Percentiles rank a stretch among this genome's conserved stretches.
These are phyloP conservation scores for Cordyceps fumosorosea DNA, from an alignment of 2,329 filamentous ascomycete species.

Conservation along the genomic window DNA sequence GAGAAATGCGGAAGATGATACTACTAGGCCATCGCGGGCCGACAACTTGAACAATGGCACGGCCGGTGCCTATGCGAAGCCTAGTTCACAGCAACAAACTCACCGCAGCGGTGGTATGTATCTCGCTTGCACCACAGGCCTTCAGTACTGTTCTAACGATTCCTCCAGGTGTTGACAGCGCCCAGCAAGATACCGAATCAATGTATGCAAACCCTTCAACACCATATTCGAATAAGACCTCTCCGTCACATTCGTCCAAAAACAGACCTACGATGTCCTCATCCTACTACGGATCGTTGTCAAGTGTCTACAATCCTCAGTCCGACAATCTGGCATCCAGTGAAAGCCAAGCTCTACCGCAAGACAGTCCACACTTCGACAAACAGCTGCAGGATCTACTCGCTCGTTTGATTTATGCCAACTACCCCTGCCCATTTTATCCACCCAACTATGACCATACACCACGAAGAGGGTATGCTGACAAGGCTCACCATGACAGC, in stretches of 20 bases:
- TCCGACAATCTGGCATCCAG: constrained; percentile 22
- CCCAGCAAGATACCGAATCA: constrained; percentile 3
- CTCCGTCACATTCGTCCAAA: background rate
- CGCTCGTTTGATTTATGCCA: constrained; percentile 15
- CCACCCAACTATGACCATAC: background rate
- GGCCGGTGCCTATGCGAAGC: constrained; percentile 9
- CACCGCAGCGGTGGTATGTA: background rate
- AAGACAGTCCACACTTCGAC: constrained; percentile 32
- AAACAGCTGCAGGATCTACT: constrained; percentile 33
- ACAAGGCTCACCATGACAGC: constrained; percentile 34
- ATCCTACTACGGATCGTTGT: constrained; percentile 10
- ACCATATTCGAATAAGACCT: background rate
- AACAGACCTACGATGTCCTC: background rate
- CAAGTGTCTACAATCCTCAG: constrained; percentile 13
- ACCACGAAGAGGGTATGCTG: constrained; percentile 21
- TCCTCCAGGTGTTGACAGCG: background rate
- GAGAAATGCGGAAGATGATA: constrained; percentile 25
- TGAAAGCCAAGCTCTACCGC: constrained; percentile 23
- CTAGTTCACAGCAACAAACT: constrained; percentile 1
- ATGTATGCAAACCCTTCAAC: constrained; percentile 11
- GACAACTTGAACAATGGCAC: background rate
- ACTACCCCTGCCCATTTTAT: background rate
- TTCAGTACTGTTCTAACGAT: background rate
- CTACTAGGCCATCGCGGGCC: background rate
- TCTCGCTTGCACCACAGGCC: no score